Percentiles rank a stretch among this genome's conserved stretches.
Conservation (phyloP, 495 filamentous ascomycete genomes). For the Bacidia rubella region DNA sequence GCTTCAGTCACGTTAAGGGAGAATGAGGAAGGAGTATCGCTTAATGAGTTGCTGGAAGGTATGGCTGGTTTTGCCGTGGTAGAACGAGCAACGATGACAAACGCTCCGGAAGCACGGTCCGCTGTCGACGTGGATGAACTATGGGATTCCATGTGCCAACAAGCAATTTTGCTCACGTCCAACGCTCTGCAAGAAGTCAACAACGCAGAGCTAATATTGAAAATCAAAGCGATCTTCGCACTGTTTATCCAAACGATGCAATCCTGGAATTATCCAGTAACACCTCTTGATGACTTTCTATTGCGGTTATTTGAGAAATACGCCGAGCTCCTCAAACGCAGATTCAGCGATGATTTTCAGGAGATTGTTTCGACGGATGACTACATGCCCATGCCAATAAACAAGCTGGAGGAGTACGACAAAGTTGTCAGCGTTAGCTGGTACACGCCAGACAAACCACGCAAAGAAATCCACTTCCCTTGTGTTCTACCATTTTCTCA, state of each 20-base stretch:
- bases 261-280: constrained; percentile 80
- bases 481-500: constrained; percentile 92
- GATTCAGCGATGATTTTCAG: constrained; percentile 87
- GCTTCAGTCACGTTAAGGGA: constrained; percentile 48
- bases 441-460: constrained; percentile 70
- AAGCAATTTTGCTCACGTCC: constrained; percentile 63
- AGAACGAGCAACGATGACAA: constrained; percentile 83
- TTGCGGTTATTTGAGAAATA: constrained; percentile 85
- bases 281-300: constrained; percentile 65
- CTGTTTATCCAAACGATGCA: constrained; percentile 98
- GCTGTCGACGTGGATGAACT: constrained; percentile 84
- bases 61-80: constrained; percentile 96
- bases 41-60: constrained; percentile 79
- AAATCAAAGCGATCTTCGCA: constrained; percentile 83
- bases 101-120: constrained; percentile 68
- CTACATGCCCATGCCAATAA: constrained; percentile 98
- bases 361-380: constrained; percentile 96
- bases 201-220: constrained; percentile 72
- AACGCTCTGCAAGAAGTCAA: constrained; percentile 62
- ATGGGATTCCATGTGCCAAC: constrained; percentile 96
- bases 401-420: constrained; percentile 78
- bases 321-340: constrained; percentile 73
- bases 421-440: constrained; percentile 89
- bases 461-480: constrained; percentile 68
- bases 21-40: constrained; percentile 58